Evolutionary conservation across 257 asterid genomes (phyloP), one percentile per base, ranked within the genome.

Genomic region (Rubia yunnanensis): DNA sequence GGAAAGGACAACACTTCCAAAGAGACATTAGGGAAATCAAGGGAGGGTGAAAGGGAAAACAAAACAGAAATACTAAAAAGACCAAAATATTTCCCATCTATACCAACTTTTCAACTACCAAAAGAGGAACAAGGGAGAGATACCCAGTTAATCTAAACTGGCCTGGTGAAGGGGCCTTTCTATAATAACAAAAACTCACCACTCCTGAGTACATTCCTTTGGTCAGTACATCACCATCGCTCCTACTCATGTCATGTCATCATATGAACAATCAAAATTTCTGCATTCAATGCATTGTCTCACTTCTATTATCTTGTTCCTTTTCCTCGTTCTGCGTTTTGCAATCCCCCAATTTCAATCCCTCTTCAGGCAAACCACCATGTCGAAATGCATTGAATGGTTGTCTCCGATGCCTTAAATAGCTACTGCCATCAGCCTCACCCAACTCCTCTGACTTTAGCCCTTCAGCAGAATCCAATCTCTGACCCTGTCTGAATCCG

Each of bases 281-380:
- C 64, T 34, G 61, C 35, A 14, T 66, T 32, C 77, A 77, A 38
- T 60, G 79, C 60, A 76, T 65, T 68, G 71, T 72, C 78, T 73
- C 84, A 34, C 69, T 71, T 48, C 70, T 72, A 64, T 78, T 83
- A 17, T 72, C 88, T 61, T 74, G 72, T 71, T 86, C 76, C 72
- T 84, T 77, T 22, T 72, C 84, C 14, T 73, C 80, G 35, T 72
- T 73, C 46, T 79, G 64, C 54, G 72, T 15, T 44, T 44, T 44
- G 52, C 52, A 44, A 14, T 44, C 52, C 14, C n/a, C 52, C 36
- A 32, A 32, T 6, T 32, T 32, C 52, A 44, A 15, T 20, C 52
- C 52, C 3, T 44, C 52, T 15, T 44, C 52, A 15, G 52, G 52
- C 52, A 41, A 41, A 11, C 49, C 5, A 41, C 49, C 20, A 18